These are phyloP conservation scores for Fusarium sp. DNA, from an alignment of 2,329 filamentous ascomycete genomes.

Conservation along the genomic window DNA sequence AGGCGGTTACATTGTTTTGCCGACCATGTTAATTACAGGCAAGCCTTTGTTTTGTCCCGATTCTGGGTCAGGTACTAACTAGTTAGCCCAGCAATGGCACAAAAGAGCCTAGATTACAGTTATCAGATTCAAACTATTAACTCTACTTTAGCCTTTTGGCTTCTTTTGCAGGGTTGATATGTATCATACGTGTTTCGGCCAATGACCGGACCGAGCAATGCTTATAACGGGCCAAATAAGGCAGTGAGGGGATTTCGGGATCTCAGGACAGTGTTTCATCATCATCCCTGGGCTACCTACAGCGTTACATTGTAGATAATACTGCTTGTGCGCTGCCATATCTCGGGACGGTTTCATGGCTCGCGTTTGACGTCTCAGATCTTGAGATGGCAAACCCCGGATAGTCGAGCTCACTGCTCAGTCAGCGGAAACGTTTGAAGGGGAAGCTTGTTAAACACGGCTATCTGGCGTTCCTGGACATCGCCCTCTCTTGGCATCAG, in stretches of 20 bases:
- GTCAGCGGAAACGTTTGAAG: conserved; percentile 22
- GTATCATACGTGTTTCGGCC: conserved; percentile 31
- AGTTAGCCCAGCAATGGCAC: not conserved
- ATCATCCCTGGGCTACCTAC: not conserved
- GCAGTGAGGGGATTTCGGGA: conserved; percentile 5
- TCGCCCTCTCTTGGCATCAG: conserved; percentile 30
- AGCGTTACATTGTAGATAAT: conserved; percentile 16
- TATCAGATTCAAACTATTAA: not conserved
- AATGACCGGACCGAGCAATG: conserved; percentile 6
- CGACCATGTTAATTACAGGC: not conserved
- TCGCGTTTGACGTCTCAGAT: conserved; percentile 23
- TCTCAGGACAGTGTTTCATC: conserved; percentile 18
- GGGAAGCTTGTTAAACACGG: conserved; percentile 26
- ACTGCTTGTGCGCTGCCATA: not conserved
- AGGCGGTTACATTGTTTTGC: not conserved
- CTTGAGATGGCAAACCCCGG: conserved; percentile 14
- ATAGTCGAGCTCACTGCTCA: conserved; percentile 1
- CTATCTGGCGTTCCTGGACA: conserved; percentile 20
- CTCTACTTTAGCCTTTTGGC: not conserved
- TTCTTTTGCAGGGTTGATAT: conserved; percentile 5
- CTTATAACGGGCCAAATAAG: not conserved
- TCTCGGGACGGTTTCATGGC: conserved; percentile 27
- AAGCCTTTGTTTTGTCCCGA: not conserved
- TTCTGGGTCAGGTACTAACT: not conserved
- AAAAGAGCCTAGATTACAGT: not conserved